phyloP scores from a whole-genome alignment of 2,329 filamentous ascomycete species.

The Huntiella savannae region DNA sequence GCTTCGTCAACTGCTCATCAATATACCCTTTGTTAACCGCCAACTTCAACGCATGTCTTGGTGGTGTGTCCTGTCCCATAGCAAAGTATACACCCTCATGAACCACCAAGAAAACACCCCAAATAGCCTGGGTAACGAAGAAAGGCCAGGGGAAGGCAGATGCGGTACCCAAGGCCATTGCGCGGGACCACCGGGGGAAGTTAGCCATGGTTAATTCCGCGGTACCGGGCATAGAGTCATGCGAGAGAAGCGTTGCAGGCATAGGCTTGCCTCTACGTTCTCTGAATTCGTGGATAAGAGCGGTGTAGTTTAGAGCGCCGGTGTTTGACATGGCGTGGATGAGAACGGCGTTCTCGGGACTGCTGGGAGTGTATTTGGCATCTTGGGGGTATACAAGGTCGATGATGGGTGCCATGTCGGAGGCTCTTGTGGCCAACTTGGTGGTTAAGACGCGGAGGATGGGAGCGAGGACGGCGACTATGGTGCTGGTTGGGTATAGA shows the following conservation, averaged over 20 bases:
- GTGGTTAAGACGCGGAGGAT: slow-evolving; percentile 26
- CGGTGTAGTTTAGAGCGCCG: slow-evolving; percentile 32
- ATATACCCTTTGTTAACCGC: slow-evolving; percentile 18
- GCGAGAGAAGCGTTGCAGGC: slow-evolving; percentile 28
- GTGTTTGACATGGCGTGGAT: slow-evolving; percentile 40
- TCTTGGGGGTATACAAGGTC: slow-evolving; percentile 19
- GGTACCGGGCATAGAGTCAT: slow-evolving; percentile 35
- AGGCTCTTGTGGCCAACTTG: slow-evolving; percentile 23
- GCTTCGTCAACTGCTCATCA: slow-evolving; percentile 21
- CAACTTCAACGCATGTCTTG: slow-evolving; percentile 19
- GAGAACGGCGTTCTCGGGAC: slow-evolving; percentile 21
- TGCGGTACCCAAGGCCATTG: slow-evolving; percentile 31
- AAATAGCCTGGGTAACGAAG: slow-evolving; percentile 27
- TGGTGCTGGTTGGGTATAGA: slow-evolving; percentile 30
- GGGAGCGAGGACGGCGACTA: slow-evolving; percentile 31
- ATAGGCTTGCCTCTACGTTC: slow-evolving; percentile 21
- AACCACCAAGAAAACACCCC: slow-evolving; percentile 23
- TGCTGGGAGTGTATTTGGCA: slow-evolving; percentile 12
- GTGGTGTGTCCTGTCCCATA: slow-evolving; percentile 22
- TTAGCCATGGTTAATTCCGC: slow-evolving; percentile 23
- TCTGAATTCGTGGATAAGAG: slow-evolving; percentile 28
- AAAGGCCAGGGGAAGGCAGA: slow-evolving; percentile 30
- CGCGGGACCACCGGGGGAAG: slow-evolving; percentile 30
- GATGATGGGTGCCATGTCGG: slow-evolving; percentile 27
- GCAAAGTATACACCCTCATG: slow-evolving; percentile 19